These are phyloP conservation scores for Pseudozyma thailandica DNA, from an alignment of 1,284 basidiomycete species.

Conservation along the genomic window DNA sequence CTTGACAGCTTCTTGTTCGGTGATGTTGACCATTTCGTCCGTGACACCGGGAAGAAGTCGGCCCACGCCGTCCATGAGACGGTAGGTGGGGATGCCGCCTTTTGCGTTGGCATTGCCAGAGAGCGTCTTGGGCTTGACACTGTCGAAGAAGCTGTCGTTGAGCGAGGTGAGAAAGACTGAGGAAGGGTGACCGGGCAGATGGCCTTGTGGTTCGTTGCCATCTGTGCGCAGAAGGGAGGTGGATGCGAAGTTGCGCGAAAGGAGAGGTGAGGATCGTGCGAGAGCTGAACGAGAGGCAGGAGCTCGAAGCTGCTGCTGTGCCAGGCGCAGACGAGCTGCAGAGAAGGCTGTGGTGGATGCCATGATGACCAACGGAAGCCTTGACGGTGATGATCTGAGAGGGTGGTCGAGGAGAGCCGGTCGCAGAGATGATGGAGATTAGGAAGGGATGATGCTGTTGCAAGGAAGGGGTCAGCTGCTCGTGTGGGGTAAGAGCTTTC, in stretches of 20 bases:
- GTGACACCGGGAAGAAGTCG: conserved; percentile 51
- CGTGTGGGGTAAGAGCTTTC: conserved; percentile 4
- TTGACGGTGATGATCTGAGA: too few relatives aligned
- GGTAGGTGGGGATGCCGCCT: conserved; percentile 61
- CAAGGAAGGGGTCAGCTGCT: neutral
- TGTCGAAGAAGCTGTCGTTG: conserved; percentile 59
- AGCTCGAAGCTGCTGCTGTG: conserved; percentile 4
- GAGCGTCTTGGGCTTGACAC: conserved; percentile 42
- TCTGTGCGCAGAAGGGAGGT: conserved; percentile 22
- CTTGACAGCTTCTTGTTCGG: conserved; percentile 50
- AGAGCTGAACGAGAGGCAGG: neutral
- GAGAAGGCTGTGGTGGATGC: conserved; percentile 7
- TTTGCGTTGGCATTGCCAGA: conserved; percentile 40
- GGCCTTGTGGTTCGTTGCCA: conserved; percentile 47
- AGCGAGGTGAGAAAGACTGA: conserved; percentile 57
- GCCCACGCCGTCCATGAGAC: conserved; percentile 57
- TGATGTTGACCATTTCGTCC: conserved; percentile 52
- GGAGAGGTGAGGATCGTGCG: neutral
- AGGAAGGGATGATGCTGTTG: neutral
- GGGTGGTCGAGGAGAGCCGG: neutral
- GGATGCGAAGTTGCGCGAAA: conserved; percentile 20
- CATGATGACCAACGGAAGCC: conserved; percentile 2
- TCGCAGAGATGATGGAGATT: neutral
- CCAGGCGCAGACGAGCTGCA: conserved; percentile 10
- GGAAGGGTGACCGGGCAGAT: conserved; percentile 55